Base-by-base conservation (phyloP, 371 early-diverging fungal genomes). In the Mucor saturninus region DNA sequence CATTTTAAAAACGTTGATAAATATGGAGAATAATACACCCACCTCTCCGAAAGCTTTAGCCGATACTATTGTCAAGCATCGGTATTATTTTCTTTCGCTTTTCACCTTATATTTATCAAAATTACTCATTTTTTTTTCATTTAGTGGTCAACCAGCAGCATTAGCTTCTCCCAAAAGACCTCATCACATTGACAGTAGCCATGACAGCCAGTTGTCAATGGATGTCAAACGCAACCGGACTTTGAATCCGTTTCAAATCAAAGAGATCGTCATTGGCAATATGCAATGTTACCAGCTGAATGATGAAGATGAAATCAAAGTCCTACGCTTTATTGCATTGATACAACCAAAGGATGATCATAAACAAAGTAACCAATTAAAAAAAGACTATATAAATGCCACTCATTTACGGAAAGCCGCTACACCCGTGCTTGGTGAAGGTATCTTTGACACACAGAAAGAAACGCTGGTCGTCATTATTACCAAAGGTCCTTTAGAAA, bases 31-130 rank as follows among this genome's bases (percentile, higher is more conserved):
- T 78, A 83, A 81, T 21, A 21, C 21, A 61, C 94, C 94, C 28
- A 86, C 89, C 58, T 89, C 91, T 15, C 93, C 94, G 2, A 91
- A 88, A 67, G 92, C 91, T 73, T 80, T 93, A 53, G 86, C 91
- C 50, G 86, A 84, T 59, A 84, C 83, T 39, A 92, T 93, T 65
- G 84, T 91, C 66, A 86, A 87, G 67, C 81, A 91, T 69, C 82
- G 86, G 71, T 10, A 5, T 37, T 31, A 13, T 31, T 48, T 48
- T 6, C 32, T 31, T 51, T 21, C 21, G 21, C 13, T 7, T 31
- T 51, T 29, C 42, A 1, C 29, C 4, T 56, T 29, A 51, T 32
- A 48, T 5, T 13, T 58, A 28, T 9, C 49, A 14, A 21, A 37
- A 21, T 61, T n/a, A 26, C 8, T 26, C 21, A 29, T 54, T 8